Base-by-base conservation (phyloP, 2,329 filamentous ascomycete species). In the Xylaria sp. region DNA sequence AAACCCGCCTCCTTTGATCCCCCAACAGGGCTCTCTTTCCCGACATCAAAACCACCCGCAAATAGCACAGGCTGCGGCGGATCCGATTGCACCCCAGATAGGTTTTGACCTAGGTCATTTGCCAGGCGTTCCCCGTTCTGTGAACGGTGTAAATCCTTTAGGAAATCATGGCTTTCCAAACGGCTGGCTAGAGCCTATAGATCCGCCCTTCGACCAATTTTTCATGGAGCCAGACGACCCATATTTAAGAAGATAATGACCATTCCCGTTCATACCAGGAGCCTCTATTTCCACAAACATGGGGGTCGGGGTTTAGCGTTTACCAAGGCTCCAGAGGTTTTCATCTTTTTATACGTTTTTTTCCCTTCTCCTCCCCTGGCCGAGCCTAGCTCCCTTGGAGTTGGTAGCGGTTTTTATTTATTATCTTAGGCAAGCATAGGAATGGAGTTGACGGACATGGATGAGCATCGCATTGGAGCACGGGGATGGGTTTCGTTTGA, bases 91-190 rank as follows among this genome's bases (percentile, higher is more conserved):
- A 19, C 30, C 53, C 21, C 56, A 39, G 8, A 42, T 55, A 54
- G 21, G 51, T 39, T 61, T 64, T n/a, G 48, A 45, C 19, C 48
- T 56, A 24, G 61, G 48, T 21, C 61, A 56, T 51, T 36, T 45
- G 17, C 45, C 56, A n/a, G 24, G 2, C 12, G 48, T 47, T 51
- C n/a, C 58, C 27, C 27, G 19, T 24, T 34, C 54, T 30, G 9
- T 42, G 17, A 57, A 58, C 14, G 24, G 11, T 2, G 32, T 1
- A 11, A 30, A n/a, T 30, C 24, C 59, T 45, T 54, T 54, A 17
- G 30, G 2, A 50, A 17, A 57, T 48, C 50, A 21, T n/a, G 19
- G 11, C 11, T 19, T 51, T 32, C n/a, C n/a, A 6, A 19, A 21
- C 9, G 17, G 7, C 11, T 32, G 27, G 14, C 6, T 61, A 14